phyloP scores from a whole-genome alignment of 2,329 filamentous ascomycete species.

The Trichoderma koningiopsis region DNA sequence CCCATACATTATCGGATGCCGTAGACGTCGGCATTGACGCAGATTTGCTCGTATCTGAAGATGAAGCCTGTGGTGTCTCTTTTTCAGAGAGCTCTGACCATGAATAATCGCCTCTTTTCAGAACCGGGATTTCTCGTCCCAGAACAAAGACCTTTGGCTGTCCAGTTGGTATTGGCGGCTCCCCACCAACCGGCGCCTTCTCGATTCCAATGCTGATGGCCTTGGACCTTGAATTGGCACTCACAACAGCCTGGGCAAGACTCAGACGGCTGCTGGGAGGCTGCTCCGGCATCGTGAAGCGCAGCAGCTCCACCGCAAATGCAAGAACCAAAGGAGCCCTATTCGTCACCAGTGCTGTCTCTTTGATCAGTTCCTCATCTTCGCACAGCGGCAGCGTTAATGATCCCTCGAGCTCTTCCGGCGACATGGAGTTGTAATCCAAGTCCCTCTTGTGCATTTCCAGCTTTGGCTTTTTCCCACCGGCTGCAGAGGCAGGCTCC shows the following conservation, averaged over 20 bases:
- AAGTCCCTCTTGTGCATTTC: slow-evolving; percentile 41
- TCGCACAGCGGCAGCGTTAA: slow-evolving; percentile 60
- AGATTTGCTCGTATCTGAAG: slow-evolving; percentile 15
- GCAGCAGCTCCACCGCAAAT: slow-evolving; percentile 72
- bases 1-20: slow-evolving; percentile 44
- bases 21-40: slow-evolving; percentile 28
- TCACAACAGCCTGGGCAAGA: slow-evolving; percentile 80
- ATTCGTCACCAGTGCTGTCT: slow-evolving; percentile 69
- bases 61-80: neutral
- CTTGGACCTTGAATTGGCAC: slow-evolving; percentile 76
- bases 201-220: slow-evolving; percentile 75
- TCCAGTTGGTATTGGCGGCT: slow-evolving; percentile 72
- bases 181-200: slow-evolving; percentile 63
- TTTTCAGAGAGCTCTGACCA: slow-evolving; percentile 33
- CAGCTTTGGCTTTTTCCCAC: slow-evolving; percentile 38
- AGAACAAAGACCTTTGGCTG: slow-evolving; percentile 74
- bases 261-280: slow-evolving; percentile 82
- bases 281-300: slow-evolving; percentile 83
- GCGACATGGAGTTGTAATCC: slow-evolving; percentile 47
- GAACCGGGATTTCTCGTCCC: slow-evolving; percentile 71
- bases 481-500: slow-evolving; percentile 27
- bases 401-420: slow-evolving; percentile 64
- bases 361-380: slow-evolving; percentile 61
- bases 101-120: slow-evolving; percentile 75
- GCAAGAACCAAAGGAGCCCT: slow-evolving; percentile 80